Percentiles rank a stretch among this genome's conserved stretches.
These are phyloP conservation scores for Pezizomycotina sp. DNA, from an alignment of 2,329 filamentous ascomycete species.

Conservation along the genomic window DNA sequence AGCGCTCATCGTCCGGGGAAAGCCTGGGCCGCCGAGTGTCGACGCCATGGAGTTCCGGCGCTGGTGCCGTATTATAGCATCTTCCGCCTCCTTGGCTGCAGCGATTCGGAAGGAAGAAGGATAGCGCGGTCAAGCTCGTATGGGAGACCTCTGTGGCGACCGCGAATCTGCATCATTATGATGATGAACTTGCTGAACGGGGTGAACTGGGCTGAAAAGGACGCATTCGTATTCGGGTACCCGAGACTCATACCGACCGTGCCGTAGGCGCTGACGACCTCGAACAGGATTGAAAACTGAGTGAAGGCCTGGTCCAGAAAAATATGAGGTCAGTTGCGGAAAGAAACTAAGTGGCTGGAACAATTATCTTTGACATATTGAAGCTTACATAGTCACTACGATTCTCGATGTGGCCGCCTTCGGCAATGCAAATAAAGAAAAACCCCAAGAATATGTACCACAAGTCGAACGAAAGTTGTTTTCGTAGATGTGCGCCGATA, in stretches of 20 bases:
- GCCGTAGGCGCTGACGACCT: slow-evolving; percentile 79
- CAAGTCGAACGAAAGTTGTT: slow-evolving; percentile 88
- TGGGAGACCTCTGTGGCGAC: slow-evolving; percentile 50
- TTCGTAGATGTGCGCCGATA: slow-evolving; percentile 78
- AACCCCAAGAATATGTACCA: slow-evolving; percentile 93
- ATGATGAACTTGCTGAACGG: slow-evolving; percentile 52
- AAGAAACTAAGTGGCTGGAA: background rate
- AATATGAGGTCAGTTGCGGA: slow-evolving; percentile 2
- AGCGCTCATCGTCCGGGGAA: no score
- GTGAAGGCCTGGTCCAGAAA: slow-evolving; percentile 22
- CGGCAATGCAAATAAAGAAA: slow-evolving; percentile 81
- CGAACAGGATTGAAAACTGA: slow-evolving; percentile 44
- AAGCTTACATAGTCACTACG: slow-evolving; percentile 21
- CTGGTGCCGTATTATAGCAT: slow-evolving; percentile 33
- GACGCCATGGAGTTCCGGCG: background rate
- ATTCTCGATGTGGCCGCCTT: slow-evolving; percentile 52
- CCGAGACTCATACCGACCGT: slow-evolving; percentile 86
- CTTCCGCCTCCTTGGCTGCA: slow-evolving; percentile 44
- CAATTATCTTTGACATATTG: background rate
- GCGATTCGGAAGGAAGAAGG: slow-evolving; percentile 47
- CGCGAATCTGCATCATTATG: slow-evolving; percentile 52
- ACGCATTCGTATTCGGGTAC: slow-evolving; percentile 57
- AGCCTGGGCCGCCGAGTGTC: no score
- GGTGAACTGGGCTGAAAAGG: slow-evolving; percentile 67
- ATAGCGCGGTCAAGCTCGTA: slow-evolving; percentile 56